phyloP scores from a whole-genome alignment of 805 yeast species.

The Schwanniomyces yamadae region DNA sequence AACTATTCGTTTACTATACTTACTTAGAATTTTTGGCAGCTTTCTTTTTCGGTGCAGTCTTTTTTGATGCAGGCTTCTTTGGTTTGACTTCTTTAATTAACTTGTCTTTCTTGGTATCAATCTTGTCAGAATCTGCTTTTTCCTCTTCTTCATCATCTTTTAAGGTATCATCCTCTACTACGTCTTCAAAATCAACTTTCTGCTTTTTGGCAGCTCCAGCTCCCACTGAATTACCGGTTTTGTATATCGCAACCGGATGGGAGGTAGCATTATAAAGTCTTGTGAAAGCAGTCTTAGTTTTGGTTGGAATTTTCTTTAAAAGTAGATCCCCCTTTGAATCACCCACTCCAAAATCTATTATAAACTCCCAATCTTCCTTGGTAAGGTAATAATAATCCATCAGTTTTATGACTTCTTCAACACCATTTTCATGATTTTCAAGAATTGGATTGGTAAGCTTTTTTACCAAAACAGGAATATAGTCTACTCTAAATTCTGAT shows the following conservation, averaged over 20 bases:
- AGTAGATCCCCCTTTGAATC: conserved; percentile 34
- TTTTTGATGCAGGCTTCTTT: conserved; percentile 19
- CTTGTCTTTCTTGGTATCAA: conserved; percentile 60
- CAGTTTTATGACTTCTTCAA: conserved; percentile 59
- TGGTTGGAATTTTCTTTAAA: conserved; percentile 66
- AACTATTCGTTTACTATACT: too few relatives aligned
- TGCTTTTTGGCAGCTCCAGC: conserved; percentile 20
- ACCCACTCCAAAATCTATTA: conserved; percentile 84
- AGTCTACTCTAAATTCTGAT: conserved; percentile 70
- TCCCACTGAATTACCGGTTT: conserved; percentile 61
- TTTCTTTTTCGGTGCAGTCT: conserved; percentile 3
- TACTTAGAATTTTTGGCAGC: neutral
- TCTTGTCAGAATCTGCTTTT: conserved; percentile 42
- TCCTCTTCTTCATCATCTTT: conserved; percentile 43
- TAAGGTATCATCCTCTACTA: conserved; percentile 57
- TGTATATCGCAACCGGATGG: conserved; percentile 86
- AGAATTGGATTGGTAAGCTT: conserved; percentile 60
- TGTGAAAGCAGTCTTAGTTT: conserved; percentile 84
- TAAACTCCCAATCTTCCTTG: conserved; percentile 87
- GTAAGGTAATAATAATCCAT: conserved; percentile 87
- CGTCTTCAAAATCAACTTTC: conserved; percentile 71
- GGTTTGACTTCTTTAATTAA: conserved; percentile 55
- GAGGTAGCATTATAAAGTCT: conserved; percentile 69
- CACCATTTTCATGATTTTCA: conserved; percentile 57
- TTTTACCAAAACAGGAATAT: conserved; percentile 62